These are phyloP conservation scores for Phytopythium aichiense DNA, from an alignment of 352 stramenopile genomes.

Conservation along the genomic window DNA sequence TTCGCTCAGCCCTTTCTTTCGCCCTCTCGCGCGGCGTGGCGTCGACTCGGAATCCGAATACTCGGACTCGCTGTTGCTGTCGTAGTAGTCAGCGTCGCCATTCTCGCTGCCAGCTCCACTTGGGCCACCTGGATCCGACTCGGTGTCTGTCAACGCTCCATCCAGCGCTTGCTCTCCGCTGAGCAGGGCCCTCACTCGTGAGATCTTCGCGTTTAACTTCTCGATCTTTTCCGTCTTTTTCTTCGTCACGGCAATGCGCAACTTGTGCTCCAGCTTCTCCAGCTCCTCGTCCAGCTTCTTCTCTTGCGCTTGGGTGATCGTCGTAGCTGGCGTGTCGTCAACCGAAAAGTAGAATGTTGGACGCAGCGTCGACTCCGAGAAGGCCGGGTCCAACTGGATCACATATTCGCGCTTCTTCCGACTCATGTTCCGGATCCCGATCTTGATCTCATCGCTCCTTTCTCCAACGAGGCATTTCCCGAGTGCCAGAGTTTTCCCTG, in stretches of 20 bases:
- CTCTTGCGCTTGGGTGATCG: constrained; percentile 87
- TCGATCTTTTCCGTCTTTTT: constrained; percentile 88
- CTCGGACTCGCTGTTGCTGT: constrained; percentile 88
- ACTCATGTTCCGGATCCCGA: constrained; percentile 84
- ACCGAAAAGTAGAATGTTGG: constrained; percentile 83
- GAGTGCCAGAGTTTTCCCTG: constrained; percentile 78
- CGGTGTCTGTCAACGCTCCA: constrained; percentile 33
- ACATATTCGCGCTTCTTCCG: constrained; percentile 86
- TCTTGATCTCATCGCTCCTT: constrained; percentile 82
- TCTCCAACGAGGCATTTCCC: constrained; percentile 82
- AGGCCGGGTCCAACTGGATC: constrained; percentile 76
- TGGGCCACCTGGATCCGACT: constrained; percentile 25
- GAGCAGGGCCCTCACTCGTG: constrained; percentile 67
- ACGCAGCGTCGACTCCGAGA: constrained; percentile 57
- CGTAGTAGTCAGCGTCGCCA: constrained; percentile 48
- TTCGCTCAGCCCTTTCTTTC: constrained; percentile 20
- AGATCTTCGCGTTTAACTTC: constrained; percentile 83
- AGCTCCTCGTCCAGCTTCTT: constrained; percentile 89
- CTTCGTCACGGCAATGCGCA: constrained; percentile 86
- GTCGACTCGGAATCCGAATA: constrained; percentile 67
- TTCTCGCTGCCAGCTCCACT: constrained; percentile 25
- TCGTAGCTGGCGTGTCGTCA: constrained; percentile 74
- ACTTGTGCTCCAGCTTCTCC: constrained; percentile 88
- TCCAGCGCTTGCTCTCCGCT: constrained; percentile 67
- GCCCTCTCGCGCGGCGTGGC: constrained; percentile 23